Evolutionary conservation across 2,329 filamentous ascomycete genomes (phyloP).

Genomic region (Tolypocladium tropicale): DNA sequence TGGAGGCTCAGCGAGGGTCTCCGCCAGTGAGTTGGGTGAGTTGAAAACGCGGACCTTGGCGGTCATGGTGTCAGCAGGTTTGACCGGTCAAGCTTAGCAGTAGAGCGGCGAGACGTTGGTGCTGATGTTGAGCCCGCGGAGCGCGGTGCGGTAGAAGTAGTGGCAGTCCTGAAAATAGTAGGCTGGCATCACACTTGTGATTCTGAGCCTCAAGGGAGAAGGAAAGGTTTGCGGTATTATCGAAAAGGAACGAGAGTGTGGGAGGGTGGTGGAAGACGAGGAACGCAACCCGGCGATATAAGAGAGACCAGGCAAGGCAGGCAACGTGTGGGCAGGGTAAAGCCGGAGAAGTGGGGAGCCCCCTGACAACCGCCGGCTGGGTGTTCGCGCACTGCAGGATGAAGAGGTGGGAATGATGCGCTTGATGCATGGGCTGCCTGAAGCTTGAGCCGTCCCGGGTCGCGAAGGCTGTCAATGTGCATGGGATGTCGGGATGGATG

Average conservation of each 20-base stretch:
- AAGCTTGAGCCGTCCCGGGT: no score
- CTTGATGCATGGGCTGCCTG: neutral
- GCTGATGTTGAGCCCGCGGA: constrained; percentile 75
- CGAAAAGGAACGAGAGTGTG: neutral
- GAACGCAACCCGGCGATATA: neutral
- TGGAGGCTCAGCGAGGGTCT: constrained; percentile 45
- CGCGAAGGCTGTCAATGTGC: neutral
- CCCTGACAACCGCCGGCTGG: neutral
- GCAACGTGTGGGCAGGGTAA: neutral
- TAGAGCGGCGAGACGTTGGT: constrained; percentile 70
- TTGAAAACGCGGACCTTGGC: constrained; percentile 31
- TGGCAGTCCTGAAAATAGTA: constrained; percentile 82
- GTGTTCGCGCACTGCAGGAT: neutral
- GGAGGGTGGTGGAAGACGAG: neutral
- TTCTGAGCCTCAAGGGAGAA: neutral
- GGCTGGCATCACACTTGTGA: constrained; percentile 57
- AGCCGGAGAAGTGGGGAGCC: neutral
- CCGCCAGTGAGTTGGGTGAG: constrained; percentile 61
- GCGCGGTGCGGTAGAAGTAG: constrained; percentile 84
- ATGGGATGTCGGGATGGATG: neutral
- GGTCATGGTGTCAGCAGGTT: constrained; percentile 26
- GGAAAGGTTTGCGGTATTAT: neutral
- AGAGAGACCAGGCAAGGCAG: neutral
- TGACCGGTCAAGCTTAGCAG: constrained; percentile 34
- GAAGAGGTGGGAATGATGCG: neutral